Evolutionary conservation across 2,329 filamentous ascomycete species (phyloP).

Genomic region (Penicillium sp.): DNA sequence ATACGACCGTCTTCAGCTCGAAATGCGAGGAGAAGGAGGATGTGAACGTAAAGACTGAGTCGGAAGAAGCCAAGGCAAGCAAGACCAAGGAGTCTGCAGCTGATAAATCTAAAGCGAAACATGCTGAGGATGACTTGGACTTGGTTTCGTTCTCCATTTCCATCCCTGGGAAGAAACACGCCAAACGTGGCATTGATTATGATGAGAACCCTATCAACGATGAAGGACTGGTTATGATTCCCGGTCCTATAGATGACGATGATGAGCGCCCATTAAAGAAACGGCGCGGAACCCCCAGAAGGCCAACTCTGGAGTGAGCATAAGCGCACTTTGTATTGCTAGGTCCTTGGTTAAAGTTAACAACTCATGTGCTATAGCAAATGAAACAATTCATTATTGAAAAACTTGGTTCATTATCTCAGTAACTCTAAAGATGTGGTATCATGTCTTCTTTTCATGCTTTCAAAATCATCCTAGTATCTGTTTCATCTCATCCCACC

Average conservation of each 20-base stretch:
- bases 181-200: background rate
- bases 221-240: constrained; percentile 21
- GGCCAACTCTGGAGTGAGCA: background rate
- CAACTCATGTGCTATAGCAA: background rate
- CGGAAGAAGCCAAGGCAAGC: constrained; percentile 14
- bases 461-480: constrained; percentile 37
- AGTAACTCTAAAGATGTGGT: constrained; percentile 17
- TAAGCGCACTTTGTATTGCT: background rate
- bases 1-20: constrained; percentile 14
- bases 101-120: constrained; percentile 12
- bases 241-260: constrained; percentile 19
- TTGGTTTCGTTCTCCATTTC: constrained; percentile 36
- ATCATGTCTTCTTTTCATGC: constrained; percentile 25
- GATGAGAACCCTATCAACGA: background rate
- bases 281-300: constrained; percentile 29
- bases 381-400: background rate
- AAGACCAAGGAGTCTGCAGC: constrained; percentile 2
- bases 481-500: constrained; percentile 62
- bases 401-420: background rate
- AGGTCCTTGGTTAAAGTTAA: background rate
- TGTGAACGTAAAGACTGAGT: constrained; percentile 34
- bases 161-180: constrained; percentile 21
- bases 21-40: constrained; percentile 1
- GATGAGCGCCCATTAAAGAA: constrained; percentile 38
- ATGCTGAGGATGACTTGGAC: constrained; percentile 19